Conservation (phyloP, 169 alveolate species). For the Cryptosporidium sp. region DNA sequence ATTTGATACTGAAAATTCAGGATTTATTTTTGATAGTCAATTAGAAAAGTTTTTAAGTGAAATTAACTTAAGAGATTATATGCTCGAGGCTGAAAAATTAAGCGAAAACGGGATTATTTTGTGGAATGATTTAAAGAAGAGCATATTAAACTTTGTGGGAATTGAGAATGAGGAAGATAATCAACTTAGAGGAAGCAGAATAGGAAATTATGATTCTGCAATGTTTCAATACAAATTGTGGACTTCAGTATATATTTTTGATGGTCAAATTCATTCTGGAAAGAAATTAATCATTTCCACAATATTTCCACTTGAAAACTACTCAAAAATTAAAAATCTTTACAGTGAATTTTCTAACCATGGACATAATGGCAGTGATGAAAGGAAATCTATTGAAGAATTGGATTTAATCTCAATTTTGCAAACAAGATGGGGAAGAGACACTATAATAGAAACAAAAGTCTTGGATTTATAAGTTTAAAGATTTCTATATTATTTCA, state of each 20-base stretch:
- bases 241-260: conserved; percentile 53
- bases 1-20: conserved; percentile 61
- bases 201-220: not conserved
- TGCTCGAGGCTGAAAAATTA: not conserved
- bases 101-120: conserved; percentile 44
- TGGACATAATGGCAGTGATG: not conserved
- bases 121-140: conserved; percentile 51
- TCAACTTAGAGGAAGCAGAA: not conserved
- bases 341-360: not conserved
- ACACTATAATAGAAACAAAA: conserved; percentile 15
- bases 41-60: conserved; percentile 21
- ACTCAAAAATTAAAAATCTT: not conserved
- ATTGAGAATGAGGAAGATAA: conserved; percentile 7
- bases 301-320: conserved; percentile 38
- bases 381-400: conserved; percentile 31
- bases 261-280: conserved; percentile 15
- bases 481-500: not conserved
- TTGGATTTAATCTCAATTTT: conserved; percentile 28
- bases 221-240: not conserved
- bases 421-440: conserved; percentile 69
- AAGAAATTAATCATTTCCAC: conserved; percentile 13
- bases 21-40: conserved; percentile 54
- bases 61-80: conserved; percentile 25
- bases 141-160: conserved; percentile 16
- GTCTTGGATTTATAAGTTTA: not conserved